These are phyloP conservation scores for Colletotrichum simmondsii DNA, from an alignment of 2,329 filamentous ascomycete genomes.

Conservation along the genomic window DNA sequence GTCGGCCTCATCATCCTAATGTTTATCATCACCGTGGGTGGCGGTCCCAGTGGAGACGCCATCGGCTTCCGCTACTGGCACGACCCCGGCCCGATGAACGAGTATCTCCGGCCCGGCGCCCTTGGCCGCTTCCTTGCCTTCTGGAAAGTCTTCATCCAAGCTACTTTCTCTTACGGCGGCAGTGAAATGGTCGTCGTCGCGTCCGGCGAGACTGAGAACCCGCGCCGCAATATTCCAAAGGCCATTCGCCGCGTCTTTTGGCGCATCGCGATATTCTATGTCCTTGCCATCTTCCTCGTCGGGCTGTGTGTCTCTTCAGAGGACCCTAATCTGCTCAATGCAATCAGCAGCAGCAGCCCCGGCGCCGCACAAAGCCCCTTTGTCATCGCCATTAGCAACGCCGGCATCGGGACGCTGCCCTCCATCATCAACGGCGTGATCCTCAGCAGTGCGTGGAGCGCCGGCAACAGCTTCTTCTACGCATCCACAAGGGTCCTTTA, in stretches of 20 bases:
- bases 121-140: conserved; percentile 55
- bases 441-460: conserved; percentile 76
- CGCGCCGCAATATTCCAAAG: conserved; percentile 57
- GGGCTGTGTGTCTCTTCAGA: conserved; percentile 59
- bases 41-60: conserved; percentile 51
- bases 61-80: conserved; percentile 59
- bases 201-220: conserved; percentile 61
- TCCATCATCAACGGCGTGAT: conserved; percentile 82
- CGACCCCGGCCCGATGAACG: conserved; percentile 54
- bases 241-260: conserved; percentile 66
- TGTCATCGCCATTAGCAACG: conserved; percentile 75
- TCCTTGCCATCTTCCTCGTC: conserved; percentile 62
- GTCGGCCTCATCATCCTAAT: conserved; percentile 61
- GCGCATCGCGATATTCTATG: conserved; percentile 64
- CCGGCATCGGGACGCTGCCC: conserved; percentile 74
- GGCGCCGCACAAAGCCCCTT: conserved; percentile 26
- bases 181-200: conserved; percentile 63
- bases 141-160: conserved; percentile 58
- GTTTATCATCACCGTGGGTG: conserved; percentile 60
- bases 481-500: conserved; percentile 70
- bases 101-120: conserved; percentile 49
- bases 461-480: conserved; percentile 74
- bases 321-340: conserved; percentile 52
- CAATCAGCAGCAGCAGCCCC: conserved; percentile 33
- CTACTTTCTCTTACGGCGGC: conserved; percentile 60